Percentiles rank a stretch among this genome's conserved stretches.
Evolutionary conservation across 305 asterid species (phyloP).

Genomic region (Fraxinus floribunda): DNA sequence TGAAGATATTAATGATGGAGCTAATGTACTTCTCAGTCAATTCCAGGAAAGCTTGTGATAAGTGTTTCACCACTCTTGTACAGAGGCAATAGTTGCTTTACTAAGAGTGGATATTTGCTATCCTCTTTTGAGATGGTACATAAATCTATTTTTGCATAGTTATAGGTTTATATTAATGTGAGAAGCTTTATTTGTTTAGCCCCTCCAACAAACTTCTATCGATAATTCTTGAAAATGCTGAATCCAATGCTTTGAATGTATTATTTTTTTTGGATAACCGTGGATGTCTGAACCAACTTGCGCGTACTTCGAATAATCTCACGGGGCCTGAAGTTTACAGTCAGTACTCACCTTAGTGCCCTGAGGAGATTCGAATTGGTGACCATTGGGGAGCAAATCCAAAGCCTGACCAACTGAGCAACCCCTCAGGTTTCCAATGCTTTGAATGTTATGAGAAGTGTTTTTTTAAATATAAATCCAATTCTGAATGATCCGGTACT

Average conservation of each 20-base stretch:
- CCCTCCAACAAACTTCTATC: neutral
- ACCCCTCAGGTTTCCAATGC: neutral
- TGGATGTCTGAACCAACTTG: too few species aligned
- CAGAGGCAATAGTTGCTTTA: neutral
- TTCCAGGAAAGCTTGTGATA: conserved; percentile 57
- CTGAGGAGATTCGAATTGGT: too few species aligned
- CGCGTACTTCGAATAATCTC: too few species aligned
- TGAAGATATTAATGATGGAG: conserved; percentile 38
- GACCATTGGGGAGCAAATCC: too few species aligned
- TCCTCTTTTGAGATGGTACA: neutral
- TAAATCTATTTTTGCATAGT: neutral
- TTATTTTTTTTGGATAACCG: too few species aligned
- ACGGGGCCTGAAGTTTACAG: too few species aligned
- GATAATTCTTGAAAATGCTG: neutral
- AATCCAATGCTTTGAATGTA: neutral
- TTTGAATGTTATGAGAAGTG: neutral
- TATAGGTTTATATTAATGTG: neutral
- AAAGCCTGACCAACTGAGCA: too few species aligned
- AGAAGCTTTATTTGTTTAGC: neutral
- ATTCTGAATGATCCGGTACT: neutral
- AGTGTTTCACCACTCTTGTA: conserved; percentile 13
- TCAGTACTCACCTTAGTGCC: too few species aligned
- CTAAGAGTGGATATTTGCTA: neutral
- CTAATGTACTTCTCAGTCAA: conserved; percentile 42
- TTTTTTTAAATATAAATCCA: neutral